Conservation (phyloP, 1,284 basidiomycete genomes). For the Garcileccinum viscosum region DNA sequence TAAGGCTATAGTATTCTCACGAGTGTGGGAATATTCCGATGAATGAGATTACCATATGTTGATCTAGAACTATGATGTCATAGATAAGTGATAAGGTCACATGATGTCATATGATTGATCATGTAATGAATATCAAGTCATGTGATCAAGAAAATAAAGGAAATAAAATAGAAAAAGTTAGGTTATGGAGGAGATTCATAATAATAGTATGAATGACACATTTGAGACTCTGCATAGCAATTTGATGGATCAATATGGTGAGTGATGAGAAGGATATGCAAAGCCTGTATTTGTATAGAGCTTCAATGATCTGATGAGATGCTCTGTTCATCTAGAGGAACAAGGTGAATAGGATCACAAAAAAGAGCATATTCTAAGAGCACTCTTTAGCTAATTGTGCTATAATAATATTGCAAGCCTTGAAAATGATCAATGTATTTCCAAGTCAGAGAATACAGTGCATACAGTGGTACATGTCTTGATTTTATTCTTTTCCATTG, state of each 20-base stretch:
- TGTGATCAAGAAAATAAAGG: too few species aligned
- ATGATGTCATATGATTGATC: too few species aligned
- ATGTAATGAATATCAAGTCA: too few species aligned
- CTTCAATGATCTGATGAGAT: not conserved
- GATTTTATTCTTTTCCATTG: not conserved
- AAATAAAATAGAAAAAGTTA: too few species aligned
- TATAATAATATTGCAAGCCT: not conserved
- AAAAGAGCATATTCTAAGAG: not conserved
- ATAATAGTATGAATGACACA: not conserved
- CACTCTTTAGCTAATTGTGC: not conserved
- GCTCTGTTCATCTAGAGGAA: not conserved
- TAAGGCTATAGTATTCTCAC: too few species aligned
- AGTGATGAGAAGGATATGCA: not conserved
- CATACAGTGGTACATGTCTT: not conserved
- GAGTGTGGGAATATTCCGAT: too few species aligned
- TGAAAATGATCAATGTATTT: not conserved
- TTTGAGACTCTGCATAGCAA: not conserved
- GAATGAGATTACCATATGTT: too few species aligned
- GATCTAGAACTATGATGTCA: too few species aligned
- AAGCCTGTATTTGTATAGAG: not conserved
- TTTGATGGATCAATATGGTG: not conserved
- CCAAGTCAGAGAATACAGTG: not conserved
- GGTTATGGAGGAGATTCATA: too few species aligned
- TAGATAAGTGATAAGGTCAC: too few species aligned
- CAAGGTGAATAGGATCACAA: not conserved